A percentile compares a stretch with the other conserved stretches of the same genome.
Evolutionary conservation across 805 yeast species (phyloP).

Genomic region (Saccharomycopsis oosterbeekiorum): DNA sequence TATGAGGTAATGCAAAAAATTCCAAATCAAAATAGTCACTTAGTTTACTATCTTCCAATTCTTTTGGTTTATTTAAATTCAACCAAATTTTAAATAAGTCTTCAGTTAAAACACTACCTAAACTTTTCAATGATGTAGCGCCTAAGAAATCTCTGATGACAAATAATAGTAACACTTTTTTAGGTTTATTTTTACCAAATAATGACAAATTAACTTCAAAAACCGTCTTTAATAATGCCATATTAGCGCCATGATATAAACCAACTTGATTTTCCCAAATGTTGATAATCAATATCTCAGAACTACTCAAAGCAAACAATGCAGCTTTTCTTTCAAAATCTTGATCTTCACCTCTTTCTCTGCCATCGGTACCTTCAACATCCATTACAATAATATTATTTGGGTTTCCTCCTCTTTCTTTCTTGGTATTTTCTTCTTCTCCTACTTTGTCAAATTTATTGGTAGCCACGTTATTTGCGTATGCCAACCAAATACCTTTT

Average conservation of each 20-base stretch:
- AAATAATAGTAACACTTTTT: constrained; percentile 64
- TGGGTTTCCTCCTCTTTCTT: constrained; percentile 8
- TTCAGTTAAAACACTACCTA: constrained; percentile 54
- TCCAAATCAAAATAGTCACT: constrained; percentile 77
- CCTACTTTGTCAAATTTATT: constrained; percentile 12
- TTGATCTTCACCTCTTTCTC: constrained; percentile 97
- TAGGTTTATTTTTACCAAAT: constrained; percentile 53
- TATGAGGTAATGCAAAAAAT: constrained; percentile 78
- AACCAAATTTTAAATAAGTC: constrained; percentile 79
- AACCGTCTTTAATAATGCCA: constrained; percentile 91
- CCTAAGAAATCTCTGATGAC: constrained; percentile 92
- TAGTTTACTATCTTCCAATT: constrained; percentile 43
- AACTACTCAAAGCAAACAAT: constrained; percentile 82
- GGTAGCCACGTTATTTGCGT: constrained; percentile 34
- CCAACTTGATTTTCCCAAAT: constrained; percentile 98
- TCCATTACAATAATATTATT: constrained; percentile 65
- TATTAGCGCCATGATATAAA: constrained; percentile 92
- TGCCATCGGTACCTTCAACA: constrained; percentile 96
- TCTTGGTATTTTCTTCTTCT: not conserved
- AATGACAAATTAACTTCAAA: constrained; percentile 88
- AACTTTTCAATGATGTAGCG: constrained; percentile 65
- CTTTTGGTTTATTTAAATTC: constrained; percentile 62
- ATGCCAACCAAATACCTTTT: constrained; percentile 72
- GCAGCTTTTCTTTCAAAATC: constrained; percentile 97
- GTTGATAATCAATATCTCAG: constrained; percentile 83